phyloP scores from a whole-genome alignment of 768 basidiomycete species.

The Rhodosporidiobolus sp. region DNA sequence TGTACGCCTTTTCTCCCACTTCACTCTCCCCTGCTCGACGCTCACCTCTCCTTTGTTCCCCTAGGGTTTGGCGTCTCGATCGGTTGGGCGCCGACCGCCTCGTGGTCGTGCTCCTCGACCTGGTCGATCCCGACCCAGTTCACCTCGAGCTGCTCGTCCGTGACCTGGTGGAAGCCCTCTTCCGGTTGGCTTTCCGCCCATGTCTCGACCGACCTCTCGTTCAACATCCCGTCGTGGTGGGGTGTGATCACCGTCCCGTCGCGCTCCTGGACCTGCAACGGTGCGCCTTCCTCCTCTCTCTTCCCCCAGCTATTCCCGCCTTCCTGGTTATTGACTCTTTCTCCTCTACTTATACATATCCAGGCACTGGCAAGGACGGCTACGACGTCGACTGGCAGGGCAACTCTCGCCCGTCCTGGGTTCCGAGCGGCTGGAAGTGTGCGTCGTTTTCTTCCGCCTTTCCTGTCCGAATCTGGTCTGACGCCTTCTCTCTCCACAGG shows the following conservation, averaged over 20 bases:
- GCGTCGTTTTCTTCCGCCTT: neutral
- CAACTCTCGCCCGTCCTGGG: neutral
- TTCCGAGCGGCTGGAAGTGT: neutral
- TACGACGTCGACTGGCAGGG: neutral
- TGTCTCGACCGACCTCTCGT: neutral
- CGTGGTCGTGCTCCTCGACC: neutral
- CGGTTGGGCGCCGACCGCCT: conserved; percentile 5
- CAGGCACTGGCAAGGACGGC: conserved; percentile 17
- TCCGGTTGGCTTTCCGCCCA: conserved; percentile 2
- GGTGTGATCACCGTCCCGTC: neutral
- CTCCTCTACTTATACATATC: too few species aligned
- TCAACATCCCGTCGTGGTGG: neutral
- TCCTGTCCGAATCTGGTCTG: neutral
- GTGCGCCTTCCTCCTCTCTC: neutral
- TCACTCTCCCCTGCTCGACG: too few species aligned
- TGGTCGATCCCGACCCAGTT: neutral
- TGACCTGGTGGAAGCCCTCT: conserved; percentile 8
- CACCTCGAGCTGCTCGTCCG: neutral
- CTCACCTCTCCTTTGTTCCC: too few species aligned
- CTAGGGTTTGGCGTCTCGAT: conserved; percentile 5
- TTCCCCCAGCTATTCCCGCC: neutral
- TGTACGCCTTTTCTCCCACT: too few species aligned
- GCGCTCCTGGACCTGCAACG: neutral
- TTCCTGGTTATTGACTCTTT: neutral
- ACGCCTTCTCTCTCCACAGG: too few species aligned